Conservation (phyloP, 768 basidiomycete species). For the Xanthoconium purpureum region DNA sequence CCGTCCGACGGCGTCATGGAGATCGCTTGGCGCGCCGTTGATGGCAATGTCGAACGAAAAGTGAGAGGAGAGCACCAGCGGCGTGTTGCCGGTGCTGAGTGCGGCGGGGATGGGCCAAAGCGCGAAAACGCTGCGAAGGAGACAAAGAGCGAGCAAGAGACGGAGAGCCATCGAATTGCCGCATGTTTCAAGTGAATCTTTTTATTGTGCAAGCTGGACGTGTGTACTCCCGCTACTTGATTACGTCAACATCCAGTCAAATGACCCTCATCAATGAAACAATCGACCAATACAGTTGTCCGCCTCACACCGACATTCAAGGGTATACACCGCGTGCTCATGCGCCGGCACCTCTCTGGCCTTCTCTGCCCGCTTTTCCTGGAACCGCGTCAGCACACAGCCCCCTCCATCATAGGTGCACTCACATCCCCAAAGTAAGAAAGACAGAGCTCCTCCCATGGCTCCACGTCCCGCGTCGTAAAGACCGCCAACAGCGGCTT, state of each 20-base stretch:
- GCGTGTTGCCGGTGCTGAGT: slow-evolving; percentile 21
- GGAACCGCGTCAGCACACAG: not conserved
- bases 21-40: slow-evolving; percentile 29
- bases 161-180: not conserved
- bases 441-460: slow-evolving; percentile 73
- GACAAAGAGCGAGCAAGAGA: slow-evolving; percentile 6
- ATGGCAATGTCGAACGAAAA: slow-evolving; percentile 32
- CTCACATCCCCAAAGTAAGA: slow-evolving; percentile 61
- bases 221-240: no score
- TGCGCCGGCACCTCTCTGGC: slow-evolving; percentile 3
- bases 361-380: slow-evolving; percentile 23
- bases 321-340: slow-evolving; percentile 44
- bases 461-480: slow-evolving; percentile 58
- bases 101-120: slow-evolving; percentile 35
- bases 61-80: slow-evolving; percentile 22
- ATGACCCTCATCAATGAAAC: slow-evolving; percentile 3
- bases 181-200: not conserved
- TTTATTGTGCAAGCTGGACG: not conserved
- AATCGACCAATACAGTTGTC: slow-evolving; percentile 46
- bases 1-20: slow-evolving; percentile 33
- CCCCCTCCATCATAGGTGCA: not conserved
- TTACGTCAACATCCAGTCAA: no score
- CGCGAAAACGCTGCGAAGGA: slow-evolving; percentile 12
- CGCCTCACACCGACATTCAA: slow-evolving; percentile 49
- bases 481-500: slow-evolving; percentile 72